These are phyloP conservation scores for Fusarium luffae DNA, from an alignment of 2,329 filamentous ascomycete genomes.

Conservation along the genomic window DNA sequence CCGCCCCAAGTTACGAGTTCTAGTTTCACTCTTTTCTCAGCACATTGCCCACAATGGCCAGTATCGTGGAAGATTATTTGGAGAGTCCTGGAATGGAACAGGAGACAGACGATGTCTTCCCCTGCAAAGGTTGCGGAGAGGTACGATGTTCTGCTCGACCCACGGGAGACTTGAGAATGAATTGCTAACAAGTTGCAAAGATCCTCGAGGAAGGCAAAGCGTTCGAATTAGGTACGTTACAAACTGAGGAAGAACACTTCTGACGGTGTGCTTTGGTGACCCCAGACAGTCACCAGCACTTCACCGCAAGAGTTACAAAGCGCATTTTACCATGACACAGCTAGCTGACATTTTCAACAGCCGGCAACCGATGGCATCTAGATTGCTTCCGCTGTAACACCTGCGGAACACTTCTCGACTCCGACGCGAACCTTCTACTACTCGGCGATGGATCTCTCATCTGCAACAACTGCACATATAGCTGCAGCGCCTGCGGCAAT, in stretches of 20 bases:
- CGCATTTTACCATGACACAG: constrained; percentile 1
- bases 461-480: constrained; percentile 99
- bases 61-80: constrained; percentile 69
- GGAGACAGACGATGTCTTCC: constrained; percentile 85
- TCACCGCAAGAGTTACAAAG: constrained; percentile 28
- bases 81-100: constrained; percentile 73
- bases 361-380: constrained; percentile 97
- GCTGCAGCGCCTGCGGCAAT: constrained; percentile 94
- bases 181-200: constrained; percentile 58
- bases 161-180: not conserved
- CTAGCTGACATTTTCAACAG: constrained; percentile 60
- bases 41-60: constrained; percentile 54
- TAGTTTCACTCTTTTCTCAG: constrained; percentile 13
- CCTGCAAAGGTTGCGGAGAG: constrained; percentile 94
- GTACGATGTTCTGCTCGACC: constrained; percentile 59
- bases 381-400: constrained; percentile 99
- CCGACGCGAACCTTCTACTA: constrained; percentile 95
- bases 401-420: constrained; percentile 94
- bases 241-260: not conserved
- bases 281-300: constrained; percentile 5
- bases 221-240: constrained; percentile 88
- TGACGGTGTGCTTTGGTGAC: not conserved
- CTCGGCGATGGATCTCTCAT: constrained; percentile 98
- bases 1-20: constrained; percentile 17
- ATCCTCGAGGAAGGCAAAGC: constrained; percentile 99